These are phyloP conservation scores for Cryphonectria nitschkei DNA, from an alignment of 2,329 filamentous ascomycete genomes.

Conservation along the genomic window DNA sequence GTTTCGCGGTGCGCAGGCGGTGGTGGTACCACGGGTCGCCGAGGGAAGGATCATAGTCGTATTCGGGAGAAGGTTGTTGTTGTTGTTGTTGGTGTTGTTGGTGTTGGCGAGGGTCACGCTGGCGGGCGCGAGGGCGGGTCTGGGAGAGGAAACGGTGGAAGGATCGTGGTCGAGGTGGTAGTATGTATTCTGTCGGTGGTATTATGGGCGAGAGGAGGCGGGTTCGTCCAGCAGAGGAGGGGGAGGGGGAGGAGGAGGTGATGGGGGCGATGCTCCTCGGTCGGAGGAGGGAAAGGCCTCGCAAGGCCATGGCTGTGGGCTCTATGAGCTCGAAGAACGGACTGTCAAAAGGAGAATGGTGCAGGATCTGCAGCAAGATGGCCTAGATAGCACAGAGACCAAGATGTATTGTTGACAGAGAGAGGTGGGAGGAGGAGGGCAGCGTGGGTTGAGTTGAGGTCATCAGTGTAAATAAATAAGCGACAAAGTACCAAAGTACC, in stretches of 20 bases:
- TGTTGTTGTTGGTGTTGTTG: not conserved
- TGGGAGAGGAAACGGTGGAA: conserved; percentile 29
- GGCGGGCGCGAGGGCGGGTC: conserved; percentile 14
- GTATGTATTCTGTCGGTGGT: not conserved
- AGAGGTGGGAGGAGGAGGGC: too few species aligned
- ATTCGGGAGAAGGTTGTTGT: conserved; percentile 4
- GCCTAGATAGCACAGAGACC: not conserved
- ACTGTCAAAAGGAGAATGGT: not conserved
- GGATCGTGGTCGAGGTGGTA: not conserved
- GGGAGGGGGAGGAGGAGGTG: not conserved
- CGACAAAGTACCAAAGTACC: not conserved
- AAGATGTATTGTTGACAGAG: not conserved
- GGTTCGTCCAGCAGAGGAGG: not conserved
- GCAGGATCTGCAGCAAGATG: not conserved
- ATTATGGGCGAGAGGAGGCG: not conserved
- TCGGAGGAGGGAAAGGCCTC: conserved; percentile 10
- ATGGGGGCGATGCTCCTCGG: conserved; percentile 4
- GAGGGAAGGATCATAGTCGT: conserved; percentile 26
- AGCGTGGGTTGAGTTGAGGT: not conserved
- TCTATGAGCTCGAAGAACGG: not conserved
- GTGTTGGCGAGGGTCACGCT: conserved; percentile 18
- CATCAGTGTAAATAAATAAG: not conserved
- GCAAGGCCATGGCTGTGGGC: conserved; percentile 19
- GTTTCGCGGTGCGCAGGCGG: conserved; percentile 39
- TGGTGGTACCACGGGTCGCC: conserved; percentile 31